Conservation (phyloP, 192 early-diverging fungal genomes). For the Entomortierella chlamydospora region DNA sequence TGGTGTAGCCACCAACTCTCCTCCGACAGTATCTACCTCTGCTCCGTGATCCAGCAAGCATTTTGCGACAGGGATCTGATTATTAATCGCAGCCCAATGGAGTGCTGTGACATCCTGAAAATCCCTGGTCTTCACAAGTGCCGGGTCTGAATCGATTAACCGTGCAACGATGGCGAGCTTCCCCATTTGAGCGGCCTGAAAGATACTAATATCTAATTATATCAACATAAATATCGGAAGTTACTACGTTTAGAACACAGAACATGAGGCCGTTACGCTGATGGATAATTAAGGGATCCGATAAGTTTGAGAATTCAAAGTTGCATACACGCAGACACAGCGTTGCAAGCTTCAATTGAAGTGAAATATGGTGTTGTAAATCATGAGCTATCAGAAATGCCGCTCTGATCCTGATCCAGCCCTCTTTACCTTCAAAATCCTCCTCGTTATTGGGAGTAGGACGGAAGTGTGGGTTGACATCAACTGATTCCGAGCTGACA, state of each 20-base stretch:
- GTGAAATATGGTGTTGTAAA: too few species aligned
- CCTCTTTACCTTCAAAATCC: conserved; percentile 35
- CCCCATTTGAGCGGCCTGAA: conserved; percentile 81
- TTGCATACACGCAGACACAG: too few species aligned
- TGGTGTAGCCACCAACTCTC: conserved; percentile 85
- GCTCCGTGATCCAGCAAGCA: conserved; percentile 86
- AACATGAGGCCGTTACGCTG: not conserved
- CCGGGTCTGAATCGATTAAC: conserved; percentile 67
- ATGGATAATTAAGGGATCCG: not conserved
- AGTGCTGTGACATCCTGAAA: conserved; percentile 77
- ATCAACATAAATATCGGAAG: too few species aligned
- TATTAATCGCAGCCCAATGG: conserved; percentile 89
- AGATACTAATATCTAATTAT: conserved; percentile 61
- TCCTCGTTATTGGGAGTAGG: conserved; percentile 37
- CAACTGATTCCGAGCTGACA: not conserved
- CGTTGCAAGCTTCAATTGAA: too few species aligned
- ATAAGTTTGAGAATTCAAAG: too few species aligned
- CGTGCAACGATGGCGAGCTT: conserved; percentile 65
- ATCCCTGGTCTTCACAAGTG: conserved; percentile 68
- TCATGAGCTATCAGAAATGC: too few species aligned
- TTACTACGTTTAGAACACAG: not conserved
- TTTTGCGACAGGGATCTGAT: conserved; percentile 74
- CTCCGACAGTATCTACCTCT: conserved; percentile 78
- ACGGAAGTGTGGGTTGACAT: conserved; percentile 47
- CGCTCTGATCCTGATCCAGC: too few species aligned